These are phyloP conservation scores for Postia placenta DNA, from an alignment of 768 basidiomycete species.

Conservation along the genomic window DNA sequence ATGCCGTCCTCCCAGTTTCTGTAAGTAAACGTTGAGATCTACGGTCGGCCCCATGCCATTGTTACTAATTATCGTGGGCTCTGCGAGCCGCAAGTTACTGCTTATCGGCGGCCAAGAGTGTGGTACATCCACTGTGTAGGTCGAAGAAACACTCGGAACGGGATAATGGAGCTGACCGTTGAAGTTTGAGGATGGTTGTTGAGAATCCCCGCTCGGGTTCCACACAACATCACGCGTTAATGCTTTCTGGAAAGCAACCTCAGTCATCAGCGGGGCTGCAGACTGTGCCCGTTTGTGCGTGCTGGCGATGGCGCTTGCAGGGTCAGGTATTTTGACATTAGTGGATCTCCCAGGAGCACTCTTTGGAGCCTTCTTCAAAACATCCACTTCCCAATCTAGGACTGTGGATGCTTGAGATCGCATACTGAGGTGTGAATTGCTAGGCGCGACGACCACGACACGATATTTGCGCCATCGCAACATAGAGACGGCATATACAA, in stretches of 20 bases:
- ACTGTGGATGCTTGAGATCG: slow-evolving; percentile 48
- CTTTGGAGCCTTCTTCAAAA: slow-evolving; percentile 21
- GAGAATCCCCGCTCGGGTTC: neutral
- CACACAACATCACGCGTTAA: neutral
- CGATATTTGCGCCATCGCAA: slow-evolving; percentile 17
- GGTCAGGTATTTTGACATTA: neutral
- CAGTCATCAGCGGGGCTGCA: neutral
- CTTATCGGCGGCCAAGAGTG: too few species aligned
- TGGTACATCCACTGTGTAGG: too few species aligned
- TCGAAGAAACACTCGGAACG: too few species aligned
- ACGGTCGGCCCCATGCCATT: too few species aligned
- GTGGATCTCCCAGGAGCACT: neutral
- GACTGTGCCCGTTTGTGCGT: neutral
- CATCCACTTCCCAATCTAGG: slow-evolving; percentile 45
- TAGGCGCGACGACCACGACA: slow-evolving; percentile 26
- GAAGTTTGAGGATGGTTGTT: neutral
- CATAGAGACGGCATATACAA: slow-evolving; percentile 49
- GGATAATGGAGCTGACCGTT: too few species aligned
- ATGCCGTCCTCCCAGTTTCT: too few species aligned
- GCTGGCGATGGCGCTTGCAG: neutral
- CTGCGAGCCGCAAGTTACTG: too few species aligned
- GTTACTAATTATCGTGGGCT: too few species aligned
- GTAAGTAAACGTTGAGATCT: too few species aligned
- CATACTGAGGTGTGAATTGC: slow-evolving; percentile 35
- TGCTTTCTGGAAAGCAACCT: neutral